Evolutionary conservation across 768 basidiomycete genomes (phyloP), one percentile per base, ranked within the genome.

Genomic region (Filobasidium floriforme): DNA sequence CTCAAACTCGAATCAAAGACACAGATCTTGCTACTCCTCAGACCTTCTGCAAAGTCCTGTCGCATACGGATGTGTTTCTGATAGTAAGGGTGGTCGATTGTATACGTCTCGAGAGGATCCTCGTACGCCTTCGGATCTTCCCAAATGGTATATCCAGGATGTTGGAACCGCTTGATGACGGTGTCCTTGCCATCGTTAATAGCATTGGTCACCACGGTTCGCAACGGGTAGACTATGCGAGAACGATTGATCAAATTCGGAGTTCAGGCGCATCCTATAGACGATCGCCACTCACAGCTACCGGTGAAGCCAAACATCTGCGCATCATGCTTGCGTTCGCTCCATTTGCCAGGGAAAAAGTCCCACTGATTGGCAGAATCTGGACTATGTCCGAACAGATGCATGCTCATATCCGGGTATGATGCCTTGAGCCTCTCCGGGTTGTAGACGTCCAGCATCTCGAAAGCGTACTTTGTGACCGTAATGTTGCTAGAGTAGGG

Each of bases 361-460:
- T 78, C 77, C 77, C 77, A 78, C 55, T 75, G 73, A 62, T 76
- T 78, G 37, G 70, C 77, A 12, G 74, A 73, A 63, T 78, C 77
- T n/a, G 74, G 72, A 61, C 70, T 72, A 63, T 78, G 77, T 12
- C 75, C 77, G 65, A 76, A 76, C 22, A 78, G 54, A 28, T 75
- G 74, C 71, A 75, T 75, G 51, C 71, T 55, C 49, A 69, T 72
- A 1, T 59, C 66, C 3, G 74, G 75, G 46, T 68, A 78, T 24
- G 59, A 61, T 46, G 63, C 44, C 28, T 68, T 68, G 32, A 76
- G 57, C 24, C 69, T 65, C 9, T 70, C 68, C 43, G 70, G 72
- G 14, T 67, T 64, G 65, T 76, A 78, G 22, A 78, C 44, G 61
- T 78, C 77, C 26, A 69, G 62, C 59, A 76, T 71, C 66, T 78